Percentiles rank a stretch among this genome's conserved stretches.
Evolutionary conservation across 345 rosid genomes (phyloP).

Genomic region (Syzygium aromaticum): DNA sequence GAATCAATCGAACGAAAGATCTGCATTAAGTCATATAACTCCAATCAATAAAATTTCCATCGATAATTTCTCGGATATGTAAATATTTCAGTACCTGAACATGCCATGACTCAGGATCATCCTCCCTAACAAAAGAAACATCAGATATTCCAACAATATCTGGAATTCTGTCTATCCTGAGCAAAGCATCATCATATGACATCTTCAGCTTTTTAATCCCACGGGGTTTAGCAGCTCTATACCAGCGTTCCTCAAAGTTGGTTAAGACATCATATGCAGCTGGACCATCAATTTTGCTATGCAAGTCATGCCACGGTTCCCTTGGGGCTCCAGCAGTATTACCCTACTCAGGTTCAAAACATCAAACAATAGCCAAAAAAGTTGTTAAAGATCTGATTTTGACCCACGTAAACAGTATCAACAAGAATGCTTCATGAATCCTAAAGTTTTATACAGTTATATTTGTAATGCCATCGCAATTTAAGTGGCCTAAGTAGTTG

Average conservation of each 20-base stretch:
- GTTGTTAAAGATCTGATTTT: neutral
- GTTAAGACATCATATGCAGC: conserved; percentile 91
- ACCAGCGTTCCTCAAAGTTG: conserved; percentile 96
- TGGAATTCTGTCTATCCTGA: conserved; percentile 68
- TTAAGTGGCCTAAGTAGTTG: neutral
- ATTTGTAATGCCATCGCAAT: neutral
- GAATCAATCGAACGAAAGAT: conserved; percentile 95
- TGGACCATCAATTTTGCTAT: conserved; percentile 86
- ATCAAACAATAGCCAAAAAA: neutral
- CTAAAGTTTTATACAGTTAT: neutral
- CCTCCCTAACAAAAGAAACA: conserved; percentile 26
- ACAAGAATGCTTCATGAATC: neutral
- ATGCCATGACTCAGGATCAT: conserved; percentile 83
- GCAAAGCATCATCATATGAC: conserved; percentile 79
- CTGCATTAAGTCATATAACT: conserved; percentile 20
- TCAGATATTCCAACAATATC: conserved; percentile 64
- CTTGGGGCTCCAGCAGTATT: conserved; percentile 65
- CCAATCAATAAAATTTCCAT: neutral
- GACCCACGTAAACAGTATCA: neutral
- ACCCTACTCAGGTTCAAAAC: conserved; percentile 33
- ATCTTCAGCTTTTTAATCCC: conserved; percentile 68
- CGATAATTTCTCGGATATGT: neutral
- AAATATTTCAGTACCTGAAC: conserved; percentile 50
- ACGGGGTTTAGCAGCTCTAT: conserved; percentile 66
- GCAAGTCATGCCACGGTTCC: conserved; percentile 99